Evolutionary conservation across 306 rosid genomes (phyloP).

Genomic region (Gastrolobium bilobum): DNA sequence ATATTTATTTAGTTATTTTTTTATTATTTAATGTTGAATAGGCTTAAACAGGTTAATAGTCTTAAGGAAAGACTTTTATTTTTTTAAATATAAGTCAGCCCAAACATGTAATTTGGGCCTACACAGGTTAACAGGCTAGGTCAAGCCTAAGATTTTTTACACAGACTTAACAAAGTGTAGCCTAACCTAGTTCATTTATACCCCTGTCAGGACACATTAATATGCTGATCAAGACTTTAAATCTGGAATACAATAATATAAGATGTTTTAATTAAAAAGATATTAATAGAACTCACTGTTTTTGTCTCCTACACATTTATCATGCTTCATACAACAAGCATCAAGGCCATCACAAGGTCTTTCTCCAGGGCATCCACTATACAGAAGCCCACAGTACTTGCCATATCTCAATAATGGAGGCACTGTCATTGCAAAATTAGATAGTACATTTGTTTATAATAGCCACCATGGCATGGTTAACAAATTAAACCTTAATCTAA

Average conservation of each 20-base stretch:
- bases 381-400: slow-evolving; percentile 88
- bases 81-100: too few relatives aligned
- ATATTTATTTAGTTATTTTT: too few relatives aligned
- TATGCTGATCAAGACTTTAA: not conserved
- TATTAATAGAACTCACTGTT: slow-evolving; percentile 64
- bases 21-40: too few relatives aligned
- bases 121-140: too few relatives aligned
- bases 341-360: slow-evolving; percentile 97
- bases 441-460: not conserved
- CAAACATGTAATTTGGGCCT: too few relatives aligned
- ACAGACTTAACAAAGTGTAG: too few relatives aligned
- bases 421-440: slow-evolving; percentile 53
- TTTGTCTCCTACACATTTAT: slow-evolving; percentile 75
- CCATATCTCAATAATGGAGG: slow-evolving; percentile 94
- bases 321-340: slow-evolving; percentile 93
- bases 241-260: slow-evolving; percentile 3
- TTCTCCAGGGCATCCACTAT: slow-evolving; percentile 96
- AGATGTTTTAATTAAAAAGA: slow-evolving; percentile 17
- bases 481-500: not conserved
- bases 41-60: too few relatives aligned
- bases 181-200: too few relatives aligned
- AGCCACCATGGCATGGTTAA: not conserved
- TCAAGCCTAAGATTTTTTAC: too few relatives aligned
- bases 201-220: not conserved
- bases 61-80: too few relatives aligned